Evolutionary conservation across 306 rosid species (phyloP).

Genomic region (Vigna unguiculata): DNA sequence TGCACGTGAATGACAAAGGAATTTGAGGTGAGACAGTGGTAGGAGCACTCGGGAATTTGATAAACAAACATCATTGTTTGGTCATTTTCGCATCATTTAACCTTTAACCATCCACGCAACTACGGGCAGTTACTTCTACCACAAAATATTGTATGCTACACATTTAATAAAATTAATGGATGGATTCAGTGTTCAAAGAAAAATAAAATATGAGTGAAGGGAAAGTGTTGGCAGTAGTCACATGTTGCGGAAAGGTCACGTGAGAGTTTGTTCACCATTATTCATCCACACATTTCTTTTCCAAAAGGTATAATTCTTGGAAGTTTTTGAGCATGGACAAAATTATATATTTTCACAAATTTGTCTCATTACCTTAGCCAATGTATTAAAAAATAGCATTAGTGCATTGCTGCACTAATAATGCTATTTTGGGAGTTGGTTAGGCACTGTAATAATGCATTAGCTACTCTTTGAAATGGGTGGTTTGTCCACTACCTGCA

Average conservation of each 20-base stretch:
- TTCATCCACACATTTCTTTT: not conserved
- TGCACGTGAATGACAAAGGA: slow-evolving; percentile 9
- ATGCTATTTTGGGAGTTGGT: not conserved
- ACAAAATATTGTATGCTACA: too few species aligned
- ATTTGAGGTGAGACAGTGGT: not conserved
- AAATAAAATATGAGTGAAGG: too few species aligned
- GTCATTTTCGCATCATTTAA: not conserved
- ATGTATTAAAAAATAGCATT: not conserved
- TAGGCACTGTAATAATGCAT: not conserved
- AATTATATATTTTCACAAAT: not conserved
- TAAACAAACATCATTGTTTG: not conserved
- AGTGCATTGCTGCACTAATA: not conserved
- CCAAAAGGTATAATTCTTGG: too few species aligned
- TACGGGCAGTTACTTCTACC: not conserved
- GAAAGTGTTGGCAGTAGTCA: slow-evolving; percentile 6
- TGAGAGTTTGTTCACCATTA: not conserved
- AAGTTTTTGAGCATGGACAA: not conserved
- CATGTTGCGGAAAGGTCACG: slow-evolving; percentile 34
- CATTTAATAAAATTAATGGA: too few species aligned
- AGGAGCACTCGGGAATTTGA: not conserved
- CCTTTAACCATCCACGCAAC: slow-evolving; percentile 4
- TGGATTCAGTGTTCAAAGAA: too few species aligned
- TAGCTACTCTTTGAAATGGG: slow-evolving; percentile 24
- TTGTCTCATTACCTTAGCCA: not conserved
- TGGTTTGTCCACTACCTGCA: slow-evolving; percentile 38